Evolutionary conservation across 1,284 basidiomycete species (phyloP).

Genomic region (Caloboletus inedulis): DNA sequence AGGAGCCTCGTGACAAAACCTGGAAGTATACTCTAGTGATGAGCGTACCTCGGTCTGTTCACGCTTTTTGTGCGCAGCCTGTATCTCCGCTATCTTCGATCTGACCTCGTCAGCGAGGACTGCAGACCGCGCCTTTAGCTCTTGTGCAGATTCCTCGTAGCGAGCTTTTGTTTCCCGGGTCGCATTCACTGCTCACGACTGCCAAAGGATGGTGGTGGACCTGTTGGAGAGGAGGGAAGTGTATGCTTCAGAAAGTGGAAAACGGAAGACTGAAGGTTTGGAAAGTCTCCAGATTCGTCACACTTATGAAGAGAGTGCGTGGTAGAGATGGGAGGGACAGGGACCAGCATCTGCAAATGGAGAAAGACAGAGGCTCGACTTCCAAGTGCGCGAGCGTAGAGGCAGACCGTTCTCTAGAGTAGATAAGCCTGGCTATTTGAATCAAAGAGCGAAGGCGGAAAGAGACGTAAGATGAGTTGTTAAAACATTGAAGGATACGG

Average conservation of each 20-base stretch:
- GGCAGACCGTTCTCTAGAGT: constrained; percentile 41
- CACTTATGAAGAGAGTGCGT: constrained; percentile 64
- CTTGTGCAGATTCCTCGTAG: constrained; percentile 21
- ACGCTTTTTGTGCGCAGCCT: constrained; percentile 39
- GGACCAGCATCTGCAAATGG: constrained; percentile 74
- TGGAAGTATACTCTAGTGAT: background rate
- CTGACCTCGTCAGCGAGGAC: constrained; percentile 38
- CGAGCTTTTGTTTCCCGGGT: constrained; percentile 33
- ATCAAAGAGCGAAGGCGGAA: constrained; percentile 35
- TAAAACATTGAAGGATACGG: constrained; percentile 49
- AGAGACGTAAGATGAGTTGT: constrained; percentile 49
- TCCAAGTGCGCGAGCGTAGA: constrained; percentile 41
- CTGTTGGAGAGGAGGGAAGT: constrained; percentile 55
- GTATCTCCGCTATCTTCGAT: constrained; percentile 37
- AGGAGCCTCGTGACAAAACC: background rate
- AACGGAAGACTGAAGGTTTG: constrained; percentile 40
- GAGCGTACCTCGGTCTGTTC: constrained; percentile 43
- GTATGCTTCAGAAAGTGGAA: constrained; percentile 54
- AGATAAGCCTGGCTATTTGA: constrained; percentile 19
- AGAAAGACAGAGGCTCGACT: constrained; percentile 36
- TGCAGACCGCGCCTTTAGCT: constrained; percentile 35
- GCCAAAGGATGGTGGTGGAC: constrained; percentile 58
- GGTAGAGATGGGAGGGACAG: constrained; percentile 59
- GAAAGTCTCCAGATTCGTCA: constrained; percentile 39
- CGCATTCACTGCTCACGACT: constrained; percentile 73